phyloP scores from a whole-genome alignment of 2,329 filamentous ascomycete species.

The Scedosporium dehoogii region DNA sequence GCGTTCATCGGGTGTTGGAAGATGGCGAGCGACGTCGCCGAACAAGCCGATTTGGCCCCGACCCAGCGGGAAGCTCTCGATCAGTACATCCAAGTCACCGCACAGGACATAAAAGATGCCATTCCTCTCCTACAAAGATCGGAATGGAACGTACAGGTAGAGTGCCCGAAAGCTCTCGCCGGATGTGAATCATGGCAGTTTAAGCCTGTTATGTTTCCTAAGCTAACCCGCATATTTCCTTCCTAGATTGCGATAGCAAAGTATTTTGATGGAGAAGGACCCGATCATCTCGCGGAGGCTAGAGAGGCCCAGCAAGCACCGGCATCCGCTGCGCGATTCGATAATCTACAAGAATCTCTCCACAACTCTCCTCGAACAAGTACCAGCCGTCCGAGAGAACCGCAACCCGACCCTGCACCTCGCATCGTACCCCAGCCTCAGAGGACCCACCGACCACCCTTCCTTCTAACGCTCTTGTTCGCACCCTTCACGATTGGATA shows the following conservation, averaged over 20 bases:
- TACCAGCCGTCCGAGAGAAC: slow-evolving; percentile 12
- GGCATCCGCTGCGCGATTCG: slow-evolving; percentile 53
- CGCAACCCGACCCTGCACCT: slow-evolving; percentile 58
- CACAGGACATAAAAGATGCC: slow-evolving; percentile 68
- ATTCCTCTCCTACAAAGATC: slow-evolving; percentile 72
- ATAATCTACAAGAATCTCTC: slow-evolving; percentile 61
- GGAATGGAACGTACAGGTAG: slow-evolving; percentile 90
- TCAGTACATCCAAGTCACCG: slow-evolving; percentile 80
- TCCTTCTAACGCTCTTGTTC: slow-evolving; percentile 61
- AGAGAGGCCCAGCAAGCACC: slow-evolving; percentile 54
- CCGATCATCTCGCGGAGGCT: slow-evolving; percentile 72
- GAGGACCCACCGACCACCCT: slow-evolving; percentile 58
- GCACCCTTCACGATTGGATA: slow-evolving; percentile 71
- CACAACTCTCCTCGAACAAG: slow-evolving; percentile 19
- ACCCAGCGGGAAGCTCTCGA: slow-evolving; percentile 76
- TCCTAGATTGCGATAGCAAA: slow-evolving; percentile 83
- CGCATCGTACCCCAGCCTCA: slow-evolving; percentile 73
- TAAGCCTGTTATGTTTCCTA: background rate
- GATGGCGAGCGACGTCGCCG: slow-evolving; percentile 37
- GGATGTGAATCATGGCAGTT: too few relatives aligned
- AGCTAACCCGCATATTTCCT: background rate
- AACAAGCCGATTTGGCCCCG: slow-evolving; percentile 48
- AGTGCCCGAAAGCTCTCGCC: slow-evolving; percentile 7
- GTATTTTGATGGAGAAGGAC: slow-evolving; percentile 92
- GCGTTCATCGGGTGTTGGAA: background rate